Conservation (phyloP, 2,329 filamentous ascomycete species). For the Pseudogymnoascus sp. region DNA sequence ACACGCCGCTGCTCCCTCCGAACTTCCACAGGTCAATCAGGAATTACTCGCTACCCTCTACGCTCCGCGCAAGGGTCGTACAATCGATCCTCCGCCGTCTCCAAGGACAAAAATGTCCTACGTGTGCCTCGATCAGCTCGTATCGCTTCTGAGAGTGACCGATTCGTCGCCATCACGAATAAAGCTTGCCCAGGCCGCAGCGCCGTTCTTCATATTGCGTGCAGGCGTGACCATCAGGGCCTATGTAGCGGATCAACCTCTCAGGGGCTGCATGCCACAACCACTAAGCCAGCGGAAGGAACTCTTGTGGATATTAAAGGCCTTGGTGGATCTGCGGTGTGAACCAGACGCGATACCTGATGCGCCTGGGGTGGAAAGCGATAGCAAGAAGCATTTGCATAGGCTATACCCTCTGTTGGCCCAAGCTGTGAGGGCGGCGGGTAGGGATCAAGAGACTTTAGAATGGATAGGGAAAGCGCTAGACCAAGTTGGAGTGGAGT, state of each 20-base stretch:
- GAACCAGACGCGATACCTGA: slow-evolving; percentile 63
- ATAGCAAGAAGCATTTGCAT: slow-evolving; percentile 66
- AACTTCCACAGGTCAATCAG: slow-evolving; percentile 44
- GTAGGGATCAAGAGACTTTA: slow-evolving; percentile 54
- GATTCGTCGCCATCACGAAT: slow-evolving; percentile 29
- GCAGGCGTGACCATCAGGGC: slow-evolving; percentile 72
- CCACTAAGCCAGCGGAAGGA: slow-evolving; percentile 75
- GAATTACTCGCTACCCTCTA: slow-evolving; percentile 57
- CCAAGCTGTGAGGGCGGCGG: slow-evolving; percentile 52
- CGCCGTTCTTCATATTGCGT: slow-evolving; percentile 75
- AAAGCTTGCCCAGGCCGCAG: slow-evolving; percentile 62
- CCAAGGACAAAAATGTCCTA: slow-evolving; percentile 68
- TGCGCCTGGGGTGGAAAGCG: slow-evolving; percentile 43
- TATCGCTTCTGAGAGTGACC: slow-evolving; percentile 54
- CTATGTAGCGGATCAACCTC: slow-evolving; percentile 84
- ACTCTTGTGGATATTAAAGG: slow-evolving; percentile 61
- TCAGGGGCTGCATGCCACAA: slow-evolving; percentile 83
- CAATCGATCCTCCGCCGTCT: slow-evolving; percentile 58
- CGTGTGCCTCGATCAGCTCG: slow-evolving; percentile 71
- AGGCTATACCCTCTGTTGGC: slow-evolving; percentile 73
- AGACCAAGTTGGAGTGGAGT: slow-evolving; percentile 53
- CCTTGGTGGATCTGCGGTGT: slow-evolving; percentile 59
- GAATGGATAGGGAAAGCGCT: slow-evolving; percentile 52
- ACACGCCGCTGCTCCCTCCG: slow-evolving; percentile 52
- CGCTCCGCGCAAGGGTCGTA: slow-evolving; percentile 60